Evolutionary conservation across 1,139 yeast species (phyloP), one percentile per base, ranked within the genome.

Genomic region (Candida sp.): DNA sequence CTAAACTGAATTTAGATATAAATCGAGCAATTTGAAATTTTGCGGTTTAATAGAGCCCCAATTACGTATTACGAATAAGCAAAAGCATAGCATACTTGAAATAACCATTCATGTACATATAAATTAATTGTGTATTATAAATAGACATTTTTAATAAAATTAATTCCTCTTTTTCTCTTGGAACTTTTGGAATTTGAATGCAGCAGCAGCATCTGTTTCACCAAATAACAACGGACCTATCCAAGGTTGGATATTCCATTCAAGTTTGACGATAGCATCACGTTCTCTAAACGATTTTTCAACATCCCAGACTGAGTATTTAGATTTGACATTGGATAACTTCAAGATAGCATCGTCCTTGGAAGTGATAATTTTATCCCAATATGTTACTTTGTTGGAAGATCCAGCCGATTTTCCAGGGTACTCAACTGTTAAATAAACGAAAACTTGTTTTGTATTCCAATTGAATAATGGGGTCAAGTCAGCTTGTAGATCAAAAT

Each of bases 371-470:
- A 93, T 91, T 55, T 78, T 78, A 65, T 93, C 98, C 99, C 99
- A 93, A 58, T 87, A 82, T 0, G 95, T 87, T 33, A 91, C 87
- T 48, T 82, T 81, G 66, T 84, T 88, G 21, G 65, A 61, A 2
- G 81, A 69, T 3, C 66, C 74, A 2, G 60, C 63, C 35, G 67
- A 68, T 52, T 74, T 75, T 2, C 93, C 93, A 9, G 84, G 82
- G 57, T 91, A 90, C 56, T 89, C 95, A 1, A 96, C 97, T 2
- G 96, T 87, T 49, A 93, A 72, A 57, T 91, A 93, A 4, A 86
- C 87, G 60, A 93, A 91, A 21, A 93, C 81, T 63, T 93, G 99
- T 59, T 93, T 93, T 9, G 99, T 93, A 66, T 93, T 93, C 97
- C 98, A 93, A 63, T 87, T 90, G 77, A 91, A 91, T 45, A 93